Conservation (phyloP, 2,329 filamentous ascomycete genomes). For the Calonectria ilicicola region DNA sequence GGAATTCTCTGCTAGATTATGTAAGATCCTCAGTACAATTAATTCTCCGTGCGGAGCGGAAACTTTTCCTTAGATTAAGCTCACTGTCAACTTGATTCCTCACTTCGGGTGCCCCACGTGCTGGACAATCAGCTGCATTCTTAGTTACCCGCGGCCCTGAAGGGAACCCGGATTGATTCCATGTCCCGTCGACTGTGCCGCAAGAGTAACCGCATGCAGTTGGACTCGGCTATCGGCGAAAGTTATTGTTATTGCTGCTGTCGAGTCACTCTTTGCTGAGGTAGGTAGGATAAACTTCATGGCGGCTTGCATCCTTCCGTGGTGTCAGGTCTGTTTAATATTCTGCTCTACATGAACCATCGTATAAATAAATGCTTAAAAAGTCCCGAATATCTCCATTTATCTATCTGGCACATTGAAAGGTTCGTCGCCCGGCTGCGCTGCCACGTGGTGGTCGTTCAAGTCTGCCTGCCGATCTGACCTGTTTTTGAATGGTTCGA, state of each 20-base stretch:
- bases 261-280: not conserved
- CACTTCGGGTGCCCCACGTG: not conserved
- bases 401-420: not conserved
- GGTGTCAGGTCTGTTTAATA: not conserved
- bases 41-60: not conserved
- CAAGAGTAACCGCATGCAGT: not conserved
- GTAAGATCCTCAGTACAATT: not conserved
- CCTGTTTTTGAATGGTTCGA: not conserved
- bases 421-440: not conserved
- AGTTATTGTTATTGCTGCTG: not conserved
- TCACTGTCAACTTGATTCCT: not conserved
- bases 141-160: too few species aligned
- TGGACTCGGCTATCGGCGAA: not conserved
- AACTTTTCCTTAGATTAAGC: not conserved
- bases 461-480: not conserved
- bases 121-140: not conserved
- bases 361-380: not conserved
- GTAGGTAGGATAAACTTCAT: not conserved
- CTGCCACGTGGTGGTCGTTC: not conserved
- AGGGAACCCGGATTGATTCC: not conserved
- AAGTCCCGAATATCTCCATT: not conserved
- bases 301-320: too few species aligned
- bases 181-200: not conserved
- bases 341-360: not conserved
- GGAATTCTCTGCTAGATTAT: not conserved